Percentiles rank a stretch among this genome's conserved stretches.
Evolutionary conservation across 1,139 yeast genomes (phyloP).

Genomic region (Candida sp.): DNA sequence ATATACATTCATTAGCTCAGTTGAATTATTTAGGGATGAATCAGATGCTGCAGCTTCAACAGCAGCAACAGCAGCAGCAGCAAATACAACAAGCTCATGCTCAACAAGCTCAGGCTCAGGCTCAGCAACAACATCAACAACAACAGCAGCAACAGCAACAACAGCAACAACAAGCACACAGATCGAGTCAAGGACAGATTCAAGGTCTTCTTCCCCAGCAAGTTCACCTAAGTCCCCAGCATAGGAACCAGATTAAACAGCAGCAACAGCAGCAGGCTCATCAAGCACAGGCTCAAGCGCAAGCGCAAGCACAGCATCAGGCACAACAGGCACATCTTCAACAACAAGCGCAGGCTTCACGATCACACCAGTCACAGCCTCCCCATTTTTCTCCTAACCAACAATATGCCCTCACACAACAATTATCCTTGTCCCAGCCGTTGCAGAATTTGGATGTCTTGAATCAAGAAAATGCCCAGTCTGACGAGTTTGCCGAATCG

Average conservation of each 20-base stretch:
- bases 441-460: neutral
- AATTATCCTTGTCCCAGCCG: neutral
- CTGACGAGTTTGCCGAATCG: constrained; percentile 23
- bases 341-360: constrained; percentile 7
- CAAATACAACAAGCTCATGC: constrained; percentile 8
- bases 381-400: constrained; percentile 6
- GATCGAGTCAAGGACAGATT: too few species aligned
- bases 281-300: neutral
- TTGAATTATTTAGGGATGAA: constrained; percentile 13
- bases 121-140: constrained; percentile 9
- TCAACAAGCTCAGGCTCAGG: constrained; percentile 7
- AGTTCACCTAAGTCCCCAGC: constrained; percentile 12
- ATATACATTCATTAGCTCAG: constrained; percentile 10
- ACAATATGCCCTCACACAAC: neutral
- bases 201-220: constrained; percentile 14
- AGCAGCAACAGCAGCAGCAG: constrained; percentile 7
- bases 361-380: constrained; percentile 3
- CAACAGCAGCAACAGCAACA: constrained; percentile 11
- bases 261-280: constrained; percentile 6
- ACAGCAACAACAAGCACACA: constrained; percentile 6
- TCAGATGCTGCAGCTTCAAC: constrained; percentile 10
- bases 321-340: constrained; percentile 5
- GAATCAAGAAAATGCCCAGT: constrained; percentile 5
- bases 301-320: constrained; percentile 11
- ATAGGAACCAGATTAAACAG: constrained; percentile 9